Evolutionary conservation across 2,329 filamentous ascomycete species (phyloP).

Genomic region (Aspergillus fructus): DNA sequence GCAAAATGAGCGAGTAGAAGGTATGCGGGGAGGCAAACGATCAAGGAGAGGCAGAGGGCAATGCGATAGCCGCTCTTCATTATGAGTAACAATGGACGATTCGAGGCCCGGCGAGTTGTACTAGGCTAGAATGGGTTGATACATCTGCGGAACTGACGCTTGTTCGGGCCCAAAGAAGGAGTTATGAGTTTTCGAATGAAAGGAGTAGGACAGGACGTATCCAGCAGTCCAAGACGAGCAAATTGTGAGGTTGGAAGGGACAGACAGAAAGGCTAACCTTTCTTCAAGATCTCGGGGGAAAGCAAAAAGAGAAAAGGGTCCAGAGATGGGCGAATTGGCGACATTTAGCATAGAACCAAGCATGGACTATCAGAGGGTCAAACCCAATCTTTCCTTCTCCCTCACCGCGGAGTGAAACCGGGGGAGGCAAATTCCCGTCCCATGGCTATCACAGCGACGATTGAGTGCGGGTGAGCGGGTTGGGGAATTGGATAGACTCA

Average conservation of each 20-base stretch:
- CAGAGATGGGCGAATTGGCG: background rate
- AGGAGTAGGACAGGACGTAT: background rate
- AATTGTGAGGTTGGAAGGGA: background rate
- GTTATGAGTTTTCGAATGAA: background rate
- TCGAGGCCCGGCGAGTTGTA: background rate
- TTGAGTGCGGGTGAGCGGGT: background rate
- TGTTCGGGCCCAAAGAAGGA: background rate
- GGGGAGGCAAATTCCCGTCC: background rate
- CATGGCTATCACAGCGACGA: background rate
- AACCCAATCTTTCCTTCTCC: background rate
- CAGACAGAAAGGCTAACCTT: background rate
- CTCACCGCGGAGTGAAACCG: background rate
- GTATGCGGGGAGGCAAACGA: constrained; percentile 30
- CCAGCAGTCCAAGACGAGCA: background rate
- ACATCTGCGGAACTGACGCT: background rate
- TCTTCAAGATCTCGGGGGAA: no score
- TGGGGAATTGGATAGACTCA: background rate
- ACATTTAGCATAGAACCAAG: background rate
- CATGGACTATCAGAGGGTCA: background rate
- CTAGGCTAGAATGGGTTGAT: background rate
- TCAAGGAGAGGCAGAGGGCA: constrained; percentile 21
- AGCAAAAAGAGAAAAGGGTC: background rate
- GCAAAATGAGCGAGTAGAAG: constrained; percentile 33
- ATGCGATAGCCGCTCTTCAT: constrained; percentile 34
- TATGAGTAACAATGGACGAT: constrained; percentile 7